Evolutionary conservation across 257 asterid genomes (phyloP).

Genomic region (Solanum piurae): DNA sequence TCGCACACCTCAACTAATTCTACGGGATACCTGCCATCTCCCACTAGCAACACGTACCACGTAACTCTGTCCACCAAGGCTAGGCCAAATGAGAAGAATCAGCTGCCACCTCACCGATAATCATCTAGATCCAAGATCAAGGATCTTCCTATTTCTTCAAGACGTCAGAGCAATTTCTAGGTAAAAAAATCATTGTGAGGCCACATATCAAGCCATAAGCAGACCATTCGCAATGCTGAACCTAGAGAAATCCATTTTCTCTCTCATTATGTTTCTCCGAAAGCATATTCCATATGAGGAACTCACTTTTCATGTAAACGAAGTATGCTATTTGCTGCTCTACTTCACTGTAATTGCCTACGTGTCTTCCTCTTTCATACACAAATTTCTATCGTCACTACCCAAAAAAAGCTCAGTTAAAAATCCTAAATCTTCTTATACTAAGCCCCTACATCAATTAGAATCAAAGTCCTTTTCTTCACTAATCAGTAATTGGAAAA

Average conservation of each 20-base stretch:
- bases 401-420: not conserved
- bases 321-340: not conserved
- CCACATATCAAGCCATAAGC: not conserved
- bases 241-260: not conserved
- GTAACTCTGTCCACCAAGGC: not conserved
- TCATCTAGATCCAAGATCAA: not conserved
- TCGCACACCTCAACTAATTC: too few species aligned
- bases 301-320: not conserved
- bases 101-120: not conserved
- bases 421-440: not conserved
- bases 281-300: not conserved
- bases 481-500: not conserved
- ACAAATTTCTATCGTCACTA: not conserved
- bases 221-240: not conserved
- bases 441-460: not conserved
- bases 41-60: not conserved
- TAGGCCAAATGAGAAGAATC: too few species aligned
- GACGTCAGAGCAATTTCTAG: not conserved
- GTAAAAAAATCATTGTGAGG: not conserved
- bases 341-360: not conserved
- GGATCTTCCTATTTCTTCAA: not conserved
- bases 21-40: not conserved
- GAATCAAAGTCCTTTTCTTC: not conserved
- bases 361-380: not conserved
- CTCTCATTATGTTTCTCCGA: not conserved